Percentiles rank a stretch among this genome's conserved stretches.
These are phyloP conservation scores for Colletotrichum somersetense DNA, from an alignment of 2,329 filamentous ascomycete genomes.

Conservation along the genomic window DNA sequence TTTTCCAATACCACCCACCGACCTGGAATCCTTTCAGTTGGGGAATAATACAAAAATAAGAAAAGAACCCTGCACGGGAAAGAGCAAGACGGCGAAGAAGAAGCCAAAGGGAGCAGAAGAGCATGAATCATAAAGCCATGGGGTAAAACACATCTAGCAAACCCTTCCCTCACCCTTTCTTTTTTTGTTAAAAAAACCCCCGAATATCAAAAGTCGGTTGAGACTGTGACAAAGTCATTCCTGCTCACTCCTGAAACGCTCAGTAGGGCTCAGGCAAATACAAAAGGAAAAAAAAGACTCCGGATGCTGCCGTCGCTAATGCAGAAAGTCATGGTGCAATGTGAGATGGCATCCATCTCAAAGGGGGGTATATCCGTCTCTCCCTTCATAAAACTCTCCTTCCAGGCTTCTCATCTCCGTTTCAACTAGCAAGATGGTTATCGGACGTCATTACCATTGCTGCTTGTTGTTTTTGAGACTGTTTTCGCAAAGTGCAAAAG, in stretches of 20 bases:
- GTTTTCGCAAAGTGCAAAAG: neutral
- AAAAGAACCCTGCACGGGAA: neutral
- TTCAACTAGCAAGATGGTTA: slow-evolving; percentile 28
- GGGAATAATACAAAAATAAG: neutral
- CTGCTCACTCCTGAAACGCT: slow-evolving; percentile 14
- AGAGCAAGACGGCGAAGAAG: neutral
- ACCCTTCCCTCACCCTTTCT: neutral
- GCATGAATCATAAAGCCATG: neutral
- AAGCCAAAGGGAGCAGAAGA: neutral
- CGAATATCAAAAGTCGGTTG: neutral
- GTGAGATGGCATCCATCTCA: slow-evolving; percentile 8
- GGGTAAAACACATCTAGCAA: neutral
- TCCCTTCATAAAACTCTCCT: slow-evolving; percentile 2
- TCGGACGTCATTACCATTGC: slow-evolving; percentile 42
- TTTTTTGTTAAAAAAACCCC: neutral
- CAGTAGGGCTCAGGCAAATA: neutral
- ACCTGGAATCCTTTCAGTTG: neutral
- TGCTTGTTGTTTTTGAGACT: slow-evolving; percentile 14
- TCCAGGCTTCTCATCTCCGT: neutral
- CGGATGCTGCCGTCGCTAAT: slow-evolving; percentile 38
- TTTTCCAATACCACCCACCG: neutral
- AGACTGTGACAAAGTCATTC: neutral
- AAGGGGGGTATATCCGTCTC: slow-evolving; percentile 35
- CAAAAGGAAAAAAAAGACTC: slow-evolving; percentile 2
- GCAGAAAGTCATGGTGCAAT: slow-evolving; percentile 29